phyloP scores from a whole-genome alignment of 2,329 filamentous ascomycete species.

The Trichoderma gracile region DNA sequence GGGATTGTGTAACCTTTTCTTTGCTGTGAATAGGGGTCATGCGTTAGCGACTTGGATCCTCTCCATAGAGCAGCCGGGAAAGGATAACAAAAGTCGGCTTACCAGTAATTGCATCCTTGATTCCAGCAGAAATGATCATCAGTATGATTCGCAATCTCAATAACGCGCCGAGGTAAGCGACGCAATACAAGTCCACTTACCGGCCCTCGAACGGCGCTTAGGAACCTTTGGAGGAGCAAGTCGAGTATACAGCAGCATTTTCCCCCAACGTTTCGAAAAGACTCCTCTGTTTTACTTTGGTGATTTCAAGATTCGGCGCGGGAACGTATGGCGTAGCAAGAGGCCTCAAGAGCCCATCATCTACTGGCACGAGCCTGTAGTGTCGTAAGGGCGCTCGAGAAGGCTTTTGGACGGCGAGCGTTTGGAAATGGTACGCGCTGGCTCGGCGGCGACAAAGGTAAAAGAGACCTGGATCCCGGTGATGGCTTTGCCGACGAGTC shows the following conservation, averaged over 20 bases:
- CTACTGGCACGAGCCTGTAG: not conserved
- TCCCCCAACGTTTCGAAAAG: not conserved
- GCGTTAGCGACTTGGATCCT: constrained; percentile 22
- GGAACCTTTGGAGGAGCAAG: constrained; percentile 58
- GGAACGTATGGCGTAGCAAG: not conserved
- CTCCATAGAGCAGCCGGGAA: not conserved
- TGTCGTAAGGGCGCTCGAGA: no score
- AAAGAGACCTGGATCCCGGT: not conserved
- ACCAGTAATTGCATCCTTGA: constrained; percentile 56
- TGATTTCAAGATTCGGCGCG: not conserved
- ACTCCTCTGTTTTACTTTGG: not conserved
- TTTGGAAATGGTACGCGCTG: not conserved
- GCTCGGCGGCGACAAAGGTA: constrained; percentile 29
- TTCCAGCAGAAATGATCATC: not conserved
- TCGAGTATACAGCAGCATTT: constrained; percentile 61
- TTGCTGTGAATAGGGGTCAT: constrained; percentile 43
- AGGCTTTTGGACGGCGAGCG: not conserved
- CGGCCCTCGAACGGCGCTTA: constrained; percentile 60
- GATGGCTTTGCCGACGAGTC: not conserved
- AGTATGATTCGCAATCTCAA: not conserved
- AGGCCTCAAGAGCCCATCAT: constrained; percentile 11
- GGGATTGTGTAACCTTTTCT: constrained; percentile 49
- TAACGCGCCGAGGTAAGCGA: not conserved
- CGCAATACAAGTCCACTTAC: constrained; percentile 43
- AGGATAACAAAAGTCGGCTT: constrained; percentile 32